Evolutionary conservation across 2,329 filamentous ascomycete genomes (phyloP).

Genomic region (Trichoderma simmonsii): DNA sequence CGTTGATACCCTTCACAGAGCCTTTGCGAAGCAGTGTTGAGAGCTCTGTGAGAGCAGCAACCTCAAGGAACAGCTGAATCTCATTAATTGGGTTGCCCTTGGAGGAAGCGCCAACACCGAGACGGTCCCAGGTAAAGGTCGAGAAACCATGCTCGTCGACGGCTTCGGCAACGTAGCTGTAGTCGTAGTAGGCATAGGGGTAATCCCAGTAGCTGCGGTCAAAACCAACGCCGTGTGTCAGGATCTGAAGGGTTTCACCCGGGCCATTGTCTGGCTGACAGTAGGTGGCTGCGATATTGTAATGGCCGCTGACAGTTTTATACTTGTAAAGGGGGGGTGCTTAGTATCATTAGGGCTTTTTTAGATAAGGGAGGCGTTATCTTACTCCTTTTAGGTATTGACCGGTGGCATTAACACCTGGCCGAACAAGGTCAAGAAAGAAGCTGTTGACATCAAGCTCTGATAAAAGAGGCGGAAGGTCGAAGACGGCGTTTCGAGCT

Average conservation of each 20-base stretch:
- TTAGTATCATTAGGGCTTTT: background rate
- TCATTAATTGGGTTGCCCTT: constrained; percentile 58
- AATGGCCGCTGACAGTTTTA: constrained; percentile 48
- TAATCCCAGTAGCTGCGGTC: constrained; percentile 59
- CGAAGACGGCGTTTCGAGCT: constrained; percentile 53
- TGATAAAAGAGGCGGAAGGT: constrained; percentile 43
- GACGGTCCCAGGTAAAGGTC: constrained; percentile 59
- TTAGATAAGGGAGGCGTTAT: background rate
- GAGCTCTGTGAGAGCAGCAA: constrained; percentile 54
- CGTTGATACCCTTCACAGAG: constrained; percentile 40
- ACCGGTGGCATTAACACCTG: constrained; percentile 49
- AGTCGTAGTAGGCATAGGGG: constrained; percentile 55
- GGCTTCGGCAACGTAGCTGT: constrained; percentile 58
- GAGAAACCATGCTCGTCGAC: constrained; percentile 54
- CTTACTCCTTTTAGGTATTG: constrained; percentile 43
- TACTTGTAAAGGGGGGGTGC: constrained; percentile 34
- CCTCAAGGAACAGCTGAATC: constrained; percentile 56
- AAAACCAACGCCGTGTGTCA: constrained; percentile 43
- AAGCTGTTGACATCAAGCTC: constrained; percentile 59
- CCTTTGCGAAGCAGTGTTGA: constrained; percentile 49
- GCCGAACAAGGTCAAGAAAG: constrained; percentile 46
- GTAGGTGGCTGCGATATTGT: constrained; percentile 58
- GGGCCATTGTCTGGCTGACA: constrained; percentile 53
- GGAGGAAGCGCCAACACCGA: constrained; percentile 57
- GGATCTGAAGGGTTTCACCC: constrained; percentile 36